Base-by-base conservation (phyloP, 768 basidiomycete genomes). In the Amanita polypyramis region DNA sequence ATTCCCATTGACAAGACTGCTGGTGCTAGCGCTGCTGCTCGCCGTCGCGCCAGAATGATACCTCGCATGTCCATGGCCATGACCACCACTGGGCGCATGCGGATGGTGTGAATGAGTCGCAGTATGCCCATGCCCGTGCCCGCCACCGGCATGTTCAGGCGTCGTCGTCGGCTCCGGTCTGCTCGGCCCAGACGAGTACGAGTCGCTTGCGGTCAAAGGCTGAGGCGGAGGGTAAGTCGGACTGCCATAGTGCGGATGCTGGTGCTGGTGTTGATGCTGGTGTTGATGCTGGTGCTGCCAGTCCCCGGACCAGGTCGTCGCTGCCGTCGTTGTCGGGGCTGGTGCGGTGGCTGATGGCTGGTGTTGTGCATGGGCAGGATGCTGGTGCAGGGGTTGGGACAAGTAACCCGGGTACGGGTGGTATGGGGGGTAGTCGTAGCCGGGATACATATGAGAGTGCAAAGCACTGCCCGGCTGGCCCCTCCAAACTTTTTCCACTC, bases 1-100 rank as follows among this genome's bases (percentile, higher is more conserved):
- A 39, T 51, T 38, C 33, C 51, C 45, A 45, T 51, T 34, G 37
- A 47, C 27, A 43, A 51, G 32, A 51, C 51, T 51, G 43, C 49
- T 45, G 47, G 35, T 25, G 50, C 39, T 6, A 7, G 4, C 14
- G 44, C 23, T 12, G 44, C 15, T 15, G 32, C n/a, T 9, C n/a
- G 44, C 4, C 8, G 34, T 15, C 25, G 46, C 12, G 17, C 30
- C 12, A 15, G 14, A 7, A 25, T 34, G 39, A 30, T 49, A 49
- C 15, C 48, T 35, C 10, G 19, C 19, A 11, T 42, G 42, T 14
- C 12, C 38, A 30, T 15, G 20, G 8, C 36, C 17, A n/a, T 27
- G 25, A 4, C 12, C n/a, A n/a, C n/a, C n/a, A n/a, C 36, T 5
- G 6, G 25, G 25, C 25, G 25, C n/a, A n/a, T 39, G 37, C 19